Evolutionary conservation across 2,329 filamentous ascomycete genomes (phyloP), one percentile per base, ranked within the genome.

Genomic region (Alternaria infectoria): DNA sequence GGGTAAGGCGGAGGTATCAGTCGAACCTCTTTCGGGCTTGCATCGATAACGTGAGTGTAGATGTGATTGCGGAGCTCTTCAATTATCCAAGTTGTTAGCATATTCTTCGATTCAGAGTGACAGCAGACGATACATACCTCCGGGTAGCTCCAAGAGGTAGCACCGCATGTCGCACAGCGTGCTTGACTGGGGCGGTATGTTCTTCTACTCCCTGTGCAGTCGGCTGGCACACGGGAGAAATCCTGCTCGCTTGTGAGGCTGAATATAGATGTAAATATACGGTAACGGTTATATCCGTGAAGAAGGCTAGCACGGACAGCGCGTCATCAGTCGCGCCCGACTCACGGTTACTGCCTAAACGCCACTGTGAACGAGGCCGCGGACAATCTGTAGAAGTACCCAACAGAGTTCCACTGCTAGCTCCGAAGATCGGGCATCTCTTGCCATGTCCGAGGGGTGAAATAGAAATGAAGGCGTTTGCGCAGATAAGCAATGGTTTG

Each of bases 361-460:
- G 1, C 15, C 0, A n/a, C 6, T 2, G 32, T 2, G 1, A 36
- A 36, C 1, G 32, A 9, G 32, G 6, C 7, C 1, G 6, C 1
- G 4, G 15, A n/a, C 15, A 2, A 36, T 36, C 4, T n/a, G 32
- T 36, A 36, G 32, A 36, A 36, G 32, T 36, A 36, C 15, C 1
- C 15, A 1, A 36, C 30, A 6, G 1, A 8, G 0, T 32, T 3
- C 1, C 2, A 32, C 1, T 32, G 30, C 8, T 2, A 3, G 30
- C 12, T 32, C 0, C 30, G 32, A n/a, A 36, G 32, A 36, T 36
- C 15, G 32, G 7, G 13, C 3, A 36, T 36, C 13, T 8, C 3
- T 8, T 36, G 1, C 7, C 7, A 5, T 0, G 3, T 15, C 0
- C 30, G 30, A 1, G 0, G 1, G 13, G 13, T n/a, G 32, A 36